Percentiles rank a stretch among this genome's conserved stretches.
These are phyloP conservation scores for Incumbomyces lentus DNA, from an alignment of 2,329 filamentous ascomycete genomes.

Conservation along the genomic window DNA sequence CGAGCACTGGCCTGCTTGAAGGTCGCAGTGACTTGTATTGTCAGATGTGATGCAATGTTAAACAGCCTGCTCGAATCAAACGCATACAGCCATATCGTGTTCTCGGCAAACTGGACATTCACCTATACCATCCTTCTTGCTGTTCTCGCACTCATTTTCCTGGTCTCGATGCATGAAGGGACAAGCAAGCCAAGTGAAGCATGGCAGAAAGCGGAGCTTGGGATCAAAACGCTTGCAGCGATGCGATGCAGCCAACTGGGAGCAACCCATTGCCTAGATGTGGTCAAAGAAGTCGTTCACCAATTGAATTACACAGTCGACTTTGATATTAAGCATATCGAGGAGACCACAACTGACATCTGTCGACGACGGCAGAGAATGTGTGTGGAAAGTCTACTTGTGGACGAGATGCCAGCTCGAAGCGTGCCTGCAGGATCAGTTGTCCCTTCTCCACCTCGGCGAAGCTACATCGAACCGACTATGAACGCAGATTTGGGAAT, in stretches of 20 bases:
- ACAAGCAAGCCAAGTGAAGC: conserved; percentile 18
- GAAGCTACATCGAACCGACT: no score
- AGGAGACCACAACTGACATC: conserved; percentile 9
- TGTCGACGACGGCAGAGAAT: conserved; percentile 4
- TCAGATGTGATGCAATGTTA: neutral
- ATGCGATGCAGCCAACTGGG: conserved; percentile 13
- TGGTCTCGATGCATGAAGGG: conserved; percentile 17
- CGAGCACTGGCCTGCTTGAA: conserved; percentile 18
- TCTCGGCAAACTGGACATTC: conserved; percentile 9
- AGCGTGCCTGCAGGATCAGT: no score
- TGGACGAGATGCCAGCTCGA: no score
- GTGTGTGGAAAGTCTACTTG: no score
- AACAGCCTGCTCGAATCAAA: neutral
- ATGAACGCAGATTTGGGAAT: no score
- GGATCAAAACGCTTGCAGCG: conserved; percentile 14
- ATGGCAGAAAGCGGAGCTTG: conserved; percentile 14
- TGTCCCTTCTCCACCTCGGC: no score
- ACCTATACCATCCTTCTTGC: conserved; percentile 18
- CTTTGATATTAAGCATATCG: conserved; percentile 17
- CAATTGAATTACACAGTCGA: conserved; percentile 18
- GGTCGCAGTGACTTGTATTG: conserved; percentile 11
- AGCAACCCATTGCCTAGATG: conserved; percentile 10
- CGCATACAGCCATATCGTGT: neutral
- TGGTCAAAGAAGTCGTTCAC: conserved; percentile 16
- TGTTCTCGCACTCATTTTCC: conserved; percentile 16